Evolutionary conservation across 805 yeast genomes (phyloP), one percentile per base, ranked within the genome.

Genomic region (Zygotorulaspora danielsina): DNA sequence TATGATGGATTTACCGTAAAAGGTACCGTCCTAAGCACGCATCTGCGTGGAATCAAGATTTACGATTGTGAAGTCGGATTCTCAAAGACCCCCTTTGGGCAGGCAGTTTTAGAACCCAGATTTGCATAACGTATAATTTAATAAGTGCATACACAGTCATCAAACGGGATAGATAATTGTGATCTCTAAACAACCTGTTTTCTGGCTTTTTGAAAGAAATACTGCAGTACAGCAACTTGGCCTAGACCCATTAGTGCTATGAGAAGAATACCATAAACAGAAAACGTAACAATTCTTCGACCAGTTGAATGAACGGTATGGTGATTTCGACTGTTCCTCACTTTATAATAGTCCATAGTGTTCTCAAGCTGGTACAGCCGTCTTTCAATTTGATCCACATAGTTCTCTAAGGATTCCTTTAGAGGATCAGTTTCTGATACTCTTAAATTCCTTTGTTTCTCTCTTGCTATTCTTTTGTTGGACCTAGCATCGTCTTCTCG

Each of bases 311-410:
- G 72, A 36, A 81, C 87, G 26, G 88, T 81, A 38, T 38, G 82
- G 77, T 86, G 93, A 67, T 90, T 90, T 67, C 97, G 77, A 67
- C 79, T 79, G 65, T 85, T 90, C 69, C 98, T 81, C 9, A 94
- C 80, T 65, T 80, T 84, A 71, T 89, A 88, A 65, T 89, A 84
- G 53, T 81, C 84, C 59, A 90, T 67, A 26, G 79, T 69, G 49
- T 72, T 72, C 51, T 73, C 67, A 45, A 84, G 66, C 9, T 70
- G 68, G 49, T 72, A 75, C 55, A 83, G 69, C 53, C 81, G 81
- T 5, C 57, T 51, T 51, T 81, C 87, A 44, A 84, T 79, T 40
- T 65, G 66, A 41, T 71, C 72, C 17, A 81, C 77, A 2, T 81
- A 71, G 20, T 53, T 44, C 9, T 51, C 55, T 34, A 41, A 49